Base-by-base conservation (phyloP, 805 yeast species). In the Komagataella phaffii region DNA sequence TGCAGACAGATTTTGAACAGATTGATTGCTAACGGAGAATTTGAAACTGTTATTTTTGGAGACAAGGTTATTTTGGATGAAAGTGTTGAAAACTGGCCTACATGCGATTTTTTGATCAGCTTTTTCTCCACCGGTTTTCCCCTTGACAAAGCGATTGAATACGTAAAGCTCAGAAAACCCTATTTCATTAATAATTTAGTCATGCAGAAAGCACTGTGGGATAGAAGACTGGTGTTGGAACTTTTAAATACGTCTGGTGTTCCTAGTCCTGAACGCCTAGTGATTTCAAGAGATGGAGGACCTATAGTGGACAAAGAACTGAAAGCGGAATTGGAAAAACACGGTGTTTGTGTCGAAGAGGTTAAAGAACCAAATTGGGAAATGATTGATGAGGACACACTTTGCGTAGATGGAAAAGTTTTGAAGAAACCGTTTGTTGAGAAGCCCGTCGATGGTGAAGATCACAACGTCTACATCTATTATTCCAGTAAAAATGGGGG, bases 361-460 rank as follows among this genome's bases (percentile, higher is more conserved):
- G 68, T 73, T 6, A 69, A 72, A 12, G 96, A 88, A 64, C 93
- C 95, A 0, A 69, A 74, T 49, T 88, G 96, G 91, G 75, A 75
- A 57, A 88, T 93, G 98, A 68, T 85, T 24, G 95, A 88, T 63
- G 93, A 85, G 51, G 95, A 91, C 54, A 83, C 96, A 2, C 71
- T 85, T 47, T 76, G 76, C 54, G 93, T 86, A 19, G 79, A 85
- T 57, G 96, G 95, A 7, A 66, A 77, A 59, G 70, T 71, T 7
- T 70, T 93, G 70, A 74, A 72, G 45, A 93, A 93, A 64, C 99
- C 99, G 6, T 93, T 82, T 73, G 99, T 93, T 40, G 99, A 93
- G 65, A 93, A 93, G 59, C 99, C 99, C 0, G 98, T 90, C 3
- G 96, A 93, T 66, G 99, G 99, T 51, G 99, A 93, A 68, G 96